These are phyloP conservation scores for Entophlyctis luteolus DNA, from an alignment of 192 early-diverging fungal genomes.

Conservation along the genomic window DNA sequence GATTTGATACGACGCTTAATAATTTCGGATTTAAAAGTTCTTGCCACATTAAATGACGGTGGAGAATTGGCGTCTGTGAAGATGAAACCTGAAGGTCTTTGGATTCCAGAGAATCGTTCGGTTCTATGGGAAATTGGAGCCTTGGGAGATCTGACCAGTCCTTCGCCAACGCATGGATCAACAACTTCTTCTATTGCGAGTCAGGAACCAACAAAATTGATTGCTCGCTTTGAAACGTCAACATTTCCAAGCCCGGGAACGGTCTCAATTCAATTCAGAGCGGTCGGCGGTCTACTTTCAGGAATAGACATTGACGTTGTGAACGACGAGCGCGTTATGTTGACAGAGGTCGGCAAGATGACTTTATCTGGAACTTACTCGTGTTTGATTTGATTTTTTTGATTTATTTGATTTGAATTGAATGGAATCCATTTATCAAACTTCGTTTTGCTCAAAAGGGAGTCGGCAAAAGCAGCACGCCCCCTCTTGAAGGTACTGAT, in stretches of 20 bases:
- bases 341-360: conserved; percentile 9
- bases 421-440: background rate
- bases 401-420: background rate
- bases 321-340: background rate
- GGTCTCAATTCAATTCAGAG: conserved; percentile 32
- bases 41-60: conserved; percentile 27
- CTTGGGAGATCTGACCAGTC: background rate
- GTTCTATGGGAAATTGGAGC: conserved; percentile 42
- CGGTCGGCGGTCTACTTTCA: conserved; percentile 15
- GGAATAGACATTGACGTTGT: conserved; percentile 23
- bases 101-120: conserved; percentile 33
- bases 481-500: conserved; percentile 43
- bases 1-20: conserved; percentile 6
- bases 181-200: background rate
- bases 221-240: conserved; percentile 35
- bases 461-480: conserved; percentile 52
- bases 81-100: conserved; percentile 38
- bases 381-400: background rate
- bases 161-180: background rate
- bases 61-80: conserved; percentile 28
- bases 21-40: conserved; percentile 31
- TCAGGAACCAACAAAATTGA: conserved; percentile 29
- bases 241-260: conserved; percentile 15
- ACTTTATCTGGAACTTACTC: conserved; percentile 19
- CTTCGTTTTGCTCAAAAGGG: conserved; percentile 7